Evolutionary conservation across 306 rosid species (phyloP), one percentile per base, ranked within the genome.

Genomic region (Acmispon strigosus): DNA sequence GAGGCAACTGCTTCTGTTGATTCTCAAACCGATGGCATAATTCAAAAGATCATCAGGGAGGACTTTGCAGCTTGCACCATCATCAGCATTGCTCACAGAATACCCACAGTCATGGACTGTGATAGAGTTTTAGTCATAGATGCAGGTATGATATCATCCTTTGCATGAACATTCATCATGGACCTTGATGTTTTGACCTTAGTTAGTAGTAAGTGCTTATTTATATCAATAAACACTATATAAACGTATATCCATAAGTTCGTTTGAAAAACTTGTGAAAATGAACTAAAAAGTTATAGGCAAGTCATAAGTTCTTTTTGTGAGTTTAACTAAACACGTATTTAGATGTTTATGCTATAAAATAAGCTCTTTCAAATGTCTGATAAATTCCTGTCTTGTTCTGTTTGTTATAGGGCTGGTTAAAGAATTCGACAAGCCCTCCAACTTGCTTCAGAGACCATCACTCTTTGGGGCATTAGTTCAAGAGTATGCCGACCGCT

Each of bases 61-160:
- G 96, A 91, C 64, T 91, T 88, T 36, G 89, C 84, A 7, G 20
- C 75, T 1, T 86, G 96, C 59, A 91, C 97, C 16, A 91, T 88
- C 44, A 86, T 88, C 72, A 91, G 92, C 81, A 88, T 91, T 76
- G 97, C 97, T 73, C 97, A 91, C 77, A 81, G 97, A 80, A 88
- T 91, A 36, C 96, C 92, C 37, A 91, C 96, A 0, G 97, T 91
- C 72, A 88, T 91, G 97, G 96, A 88, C 70, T 88, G 92, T 52
- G 78, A 88, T 54, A 72, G 86, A 63, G 97, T 88, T 71, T 73
- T 91, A 61, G 96, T 85, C 4, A 52, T 85, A 13, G 97, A 88
- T 74, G 90, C 92, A 66, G 95, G 95, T 88, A 10, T 45, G 69
- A 16, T 20, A 34, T 51, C 52, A 11, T 80, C 36, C 36, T 45